Base-by-base conservation (phyloP, 805 yeast species). In the Ogataea nitratoaversa region DNA sequence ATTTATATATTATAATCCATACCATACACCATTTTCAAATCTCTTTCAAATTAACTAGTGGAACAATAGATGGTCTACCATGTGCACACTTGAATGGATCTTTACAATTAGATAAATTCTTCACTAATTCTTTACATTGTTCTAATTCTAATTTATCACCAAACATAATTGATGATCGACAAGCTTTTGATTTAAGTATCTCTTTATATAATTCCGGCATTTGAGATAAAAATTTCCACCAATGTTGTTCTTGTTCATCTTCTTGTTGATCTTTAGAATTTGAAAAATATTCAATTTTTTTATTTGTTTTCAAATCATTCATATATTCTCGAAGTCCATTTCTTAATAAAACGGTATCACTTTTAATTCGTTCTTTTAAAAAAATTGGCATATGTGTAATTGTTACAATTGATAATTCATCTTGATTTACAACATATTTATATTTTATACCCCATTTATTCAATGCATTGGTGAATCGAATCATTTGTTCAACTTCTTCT, bases 31-130 rank as follows among this genome's bases (percentile, higher is more conserved):
- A 6, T 34, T 19, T 6, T 25, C 18, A 22, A 13, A 32, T 20
- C 20, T 34, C 33, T 13, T 17, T 22, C 27, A 48, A 25, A 30
- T 34, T 38, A 27, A 48, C 46, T 28, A 78, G 43, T 0, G 90
- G 89, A 1, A 78, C 71, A 11, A 82, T 56, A 0, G 88, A 74
- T 0, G 95, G 95, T 41, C 95, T 61, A 0, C 95, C 95, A 57
- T 87, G 95, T 0, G 95, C 95, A 66, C 95, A 88, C 40, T 74
- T 79, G 48, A 84, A 82, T 0, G 95, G 95, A 16, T 69, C 59
- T 12, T 61, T 50, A 52, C 95, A 85, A 3, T 38, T 18, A 0
- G 66, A 47, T 22, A 87, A 63, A 1, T 60, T 45, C 1, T 35
- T 25, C 0, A 86, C 49, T 18, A 85, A 50, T 0, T 54, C 32